These are phyloP conservation scores for Clarireedia sp. DNA, from an alignment of 2,329 filamentous ascomycete genomes.

Conservation along the genomic window DNA sequence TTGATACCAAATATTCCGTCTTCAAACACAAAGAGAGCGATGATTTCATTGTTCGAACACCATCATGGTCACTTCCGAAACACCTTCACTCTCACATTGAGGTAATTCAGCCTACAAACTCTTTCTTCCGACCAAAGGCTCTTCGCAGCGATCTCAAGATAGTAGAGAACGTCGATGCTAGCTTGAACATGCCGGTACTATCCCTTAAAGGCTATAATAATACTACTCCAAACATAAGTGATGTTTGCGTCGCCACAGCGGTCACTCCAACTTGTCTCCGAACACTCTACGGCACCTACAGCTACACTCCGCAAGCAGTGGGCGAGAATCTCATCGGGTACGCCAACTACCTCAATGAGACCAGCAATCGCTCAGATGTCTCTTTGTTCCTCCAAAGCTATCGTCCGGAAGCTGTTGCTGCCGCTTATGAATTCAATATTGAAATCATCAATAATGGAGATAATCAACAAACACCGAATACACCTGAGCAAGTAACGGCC, in stretches of 20 bases:
- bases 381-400: conserved; percentile 15
- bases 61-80: conserved; percentile 48
- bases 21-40: conserved; percentile 47
- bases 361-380: conserved; percentile 18
- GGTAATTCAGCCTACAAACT: conserved; percentile 52
- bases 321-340: conserved; percentile 19
- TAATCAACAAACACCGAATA: conserved; percentile 7
- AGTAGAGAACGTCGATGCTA: neutral
- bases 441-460: conserved; percentile 7
- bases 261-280: conserved; percentile 21
- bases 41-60: conserved; percentile 39
- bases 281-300: conserved; percentile 19
- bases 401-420: conserved; percentile 13
- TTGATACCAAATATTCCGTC: conserved; percentile 43
- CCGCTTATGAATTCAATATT: conserved; percentile 12
- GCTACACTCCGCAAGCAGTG: conserved; percentile 15
- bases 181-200: neutral
- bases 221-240: neutral
- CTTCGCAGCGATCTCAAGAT: neutral
- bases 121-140: conserved; percentile 40
- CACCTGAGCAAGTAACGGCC: conserved; percentile 3
- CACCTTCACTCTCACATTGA: conserved; percentile 51
- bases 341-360: conserved; percentile 22
- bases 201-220: neutral
- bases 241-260: conserved; percentile 55